Conservation (phyloP, 2,329 filamentous ascomycete genomes). For the Talaromyces marneffei region DNA sequence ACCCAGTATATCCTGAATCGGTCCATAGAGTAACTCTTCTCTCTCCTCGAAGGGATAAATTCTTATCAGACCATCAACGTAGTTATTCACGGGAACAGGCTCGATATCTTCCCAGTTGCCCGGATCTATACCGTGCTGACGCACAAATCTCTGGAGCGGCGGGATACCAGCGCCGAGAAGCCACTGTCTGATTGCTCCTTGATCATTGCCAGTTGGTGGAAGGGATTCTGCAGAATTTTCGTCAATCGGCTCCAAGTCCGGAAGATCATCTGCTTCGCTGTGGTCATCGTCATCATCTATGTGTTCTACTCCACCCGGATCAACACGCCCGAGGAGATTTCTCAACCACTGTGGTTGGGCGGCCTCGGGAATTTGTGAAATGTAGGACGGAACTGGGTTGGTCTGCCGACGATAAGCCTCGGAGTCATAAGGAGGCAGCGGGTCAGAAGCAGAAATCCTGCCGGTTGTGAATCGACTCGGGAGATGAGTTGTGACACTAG, state of each 20-base stretch:
- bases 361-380: constrained; percentile 27
- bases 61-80: constrained; percentile 29
- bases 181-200: constrained; percentile 29
- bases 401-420: constrained; percentile 32
- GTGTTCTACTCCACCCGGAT: constrained; percentile 21
- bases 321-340: constrained; percentile 32
- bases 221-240: background rate
- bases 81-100: constrained; percentile 31
- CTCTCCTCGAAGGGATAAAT: constrained; percentile 23
- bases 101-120: constrained; percentile 39
- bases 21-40: constrained; percentile 26
- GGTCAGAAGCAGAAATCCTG: constrained; percentile 71
- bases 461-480: constrained; percentile 59
- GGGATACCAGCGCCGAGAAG: constrained; percentile 30
- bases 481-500: constrained; percentile 62
- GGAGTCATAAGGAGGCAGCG: constrained; percentile 62
- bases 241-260: constrained; percentile 14
- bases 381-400: constrained; percentile 29
- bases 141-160: constrained; percentile 31
- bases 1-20: constrained; percentile 29
- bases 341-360: constrained; percentile 33
- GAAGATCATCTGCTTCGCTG: constrained; percentile 16
- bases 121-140: constrained; percentile 36
- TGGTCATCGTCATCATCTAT: constrained; percentile 22
- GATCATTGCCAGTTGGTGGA: constrained; percentile 23